phyloP scores from a whole-genome alignment of 2,329 filamentous ascomycete species.

The Claviceps pusilla region DNA sequence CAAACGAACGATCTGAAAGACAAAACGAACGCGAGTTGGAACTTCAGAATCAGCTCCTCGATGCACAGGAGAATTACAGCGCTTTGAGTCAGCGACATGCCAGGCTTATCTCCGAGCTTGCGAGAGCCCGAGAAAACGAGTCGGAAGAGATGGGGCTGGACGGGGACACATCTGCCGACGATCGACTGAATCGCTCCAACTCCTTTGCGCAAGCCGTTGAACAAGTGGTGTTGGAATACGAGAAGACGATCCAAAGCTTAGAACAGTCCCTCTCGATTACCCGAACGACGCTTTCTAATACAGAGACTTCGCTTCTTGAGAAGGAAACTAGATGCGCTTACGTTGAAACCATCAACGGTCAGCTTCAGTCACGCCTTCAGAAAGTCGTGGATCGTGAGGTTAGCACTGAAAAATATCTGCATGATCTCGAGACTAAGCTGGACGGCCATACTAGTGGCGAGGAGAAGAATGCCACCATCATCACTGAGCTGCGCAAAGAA shows the following conservation, averaged over 20 bases:
- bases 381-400: slow-evolving; percentile 85
- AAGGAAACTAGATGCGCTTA: slow-evolving; percentile 91
- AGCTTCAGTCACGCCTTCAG: slow-evolving; percentile 78
- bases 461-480: slow-evolving; percentile 77
- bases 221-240: slow-evolving; percentile 90
- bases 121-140: slow-evolving; percentile 64
- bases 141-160: slow-evolving; percentile 39
- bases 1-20: slow-evolving; percentile 61
- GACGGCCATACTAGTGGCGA: slow-evolving; percentile 84
- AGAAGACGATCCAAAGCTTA: slow-evolving; percentile 91
- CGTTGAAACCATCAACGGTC: slow-evolving; percentile 77
- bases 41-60: slow-evolving; percentile 82
- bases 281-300: slow-evolving; percentile 63
- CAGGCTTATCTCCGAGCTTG: slow-evolving; percentile 87
- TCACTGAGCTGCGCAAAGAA: slow-evolving; percentile 81
- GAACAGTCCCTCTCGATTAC: slow-evolving; percentile 87
- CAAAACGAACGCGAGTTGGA: slow-evolving; percentile 75
- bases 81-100: slow-evolving; percentile 84
- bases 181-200: slow-evolving; percentile 84
- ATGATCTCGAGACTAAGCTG: slow-evolving; percentile 78
- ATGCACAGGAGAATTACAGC: slow-evolving; percentile 87
- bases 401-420: slow-evolving; percentile 83
- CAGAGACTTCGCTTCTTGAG: slow-evolving; percentile 76
- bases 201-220: slow-evolving; percentile 93
- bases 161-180: slow-evolving; percentile 53